These are phyloP conservation scores for Ganoderma boninense DNA, from an alignment of 1,284 basidiomycete species.

Conservation along the genomic window DNA sequence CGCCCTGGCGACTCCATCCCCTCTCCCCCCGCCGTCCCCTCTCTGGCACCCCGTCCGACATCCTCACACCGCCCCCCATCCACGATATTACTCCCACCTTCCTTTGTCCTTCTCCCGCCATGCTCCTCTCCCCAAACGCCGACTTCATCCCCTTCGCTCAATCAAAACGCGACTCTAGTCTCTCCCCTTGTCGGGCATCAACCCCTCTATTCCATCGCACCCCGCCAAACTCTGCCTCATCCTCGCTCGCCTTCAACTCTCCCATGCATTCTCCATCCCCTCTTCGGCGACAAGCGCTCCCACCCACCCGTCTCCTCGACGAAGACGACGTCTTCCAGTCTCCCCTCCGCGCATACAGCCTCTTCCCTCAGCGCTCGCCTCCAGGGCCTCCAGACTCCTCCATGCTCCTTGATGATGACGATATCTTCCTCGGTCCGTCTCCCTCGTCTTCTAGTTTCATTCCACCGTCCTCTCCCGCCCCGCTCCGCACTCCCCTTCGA, in stretches of 20 bases:
- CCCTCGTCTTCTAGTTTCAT: slow-evolving; percentile 49
- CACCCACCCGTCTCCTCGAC: slow-evolving; percentile 43
- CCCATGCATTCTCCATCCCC: slow-evolving; percentile 73
- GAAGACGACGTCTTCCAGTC: slow-evolving; percentile 64
- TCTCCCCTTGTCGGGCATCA: slow-evolving; percentile 53
- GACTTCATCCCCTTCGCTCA: slow-evolving; percentile 47
- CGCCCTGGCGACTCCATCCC: slow-evolving; percentile 11
- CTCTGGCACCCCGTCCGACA: slow-evolving; percentile 3
- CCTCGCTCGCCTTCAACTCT: slow-evolving; percentile 51
- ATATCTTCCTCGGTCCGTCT: slow-evolving; percentile 60
- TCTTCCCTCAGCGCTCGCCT: slow-evolving; percentile 47
- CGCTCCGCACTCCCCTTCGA: slow-evolving; percentile 49
- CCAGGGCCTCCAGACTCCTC: slow-evolving; percentile 35
- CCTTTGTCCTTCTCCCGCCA: slow-evolving; percentile 44
- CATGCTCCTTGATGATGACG: slow-evolving; percentile 50
- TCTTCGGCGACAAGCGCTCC: slow-evolving; percentile 46
- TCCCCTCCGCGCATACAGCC: slow-evolving; percentile 55
- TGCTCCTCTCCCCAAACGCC: slow-evolving; percentile 46
- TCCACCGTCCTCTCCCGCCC: slow-evolving; percentile 46
- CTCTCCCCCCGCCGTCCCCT: slow-evolving; percentile 6
- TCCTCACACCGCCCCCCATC: slow-evolving; percentile 8
- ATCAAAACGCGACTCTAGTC: slow-evolving; percentile 49
- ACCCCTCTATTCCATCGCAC: slow-evolving; percentile 49
- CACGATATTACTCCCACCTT: slow-evolving; percentile 33
- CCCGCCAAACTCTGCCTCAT: slow-evolving; percentile 41